Evolutionary conservation across 2,329 filamentous ascomycete species (phyloP).

Genomic region (Sclerotinia nivalis): DNA sequence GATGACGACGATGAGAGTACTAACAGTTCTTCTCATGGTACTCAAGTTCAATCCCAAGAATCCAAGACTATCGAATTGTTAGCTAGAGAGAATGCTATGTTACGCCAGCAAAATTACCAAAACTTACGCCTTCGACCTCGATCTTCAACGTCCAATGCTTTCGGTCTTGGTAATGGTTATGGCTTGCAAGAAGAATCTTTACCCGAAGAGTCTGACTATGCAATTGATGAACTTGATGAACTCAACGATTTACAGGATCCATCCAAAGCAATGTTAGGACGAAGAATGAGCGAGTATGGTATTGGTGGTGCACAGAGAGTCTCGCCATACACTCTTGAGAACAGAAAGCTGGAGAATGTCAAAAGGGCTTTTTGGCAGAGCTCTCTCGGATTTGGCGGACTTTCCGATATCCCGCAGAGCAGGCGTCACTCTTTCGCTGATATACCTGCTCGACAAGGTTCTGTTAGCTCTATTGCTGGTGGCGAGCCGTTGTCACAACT

Average conservation of each 20-base stretch:
- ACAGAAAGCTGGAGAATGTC: constrained; percentile 62
- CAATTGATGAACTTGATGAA: constrained; percentile 72
- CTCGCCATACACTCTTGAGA: constrained; percentile 51
- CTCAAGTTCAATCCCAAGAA: constrained; percentile 54
- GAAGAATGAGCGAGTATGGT: constrained; percentile 44
- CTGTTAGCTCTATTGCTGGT: constrained; percentile 57
- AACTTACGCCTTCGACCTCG: constrained; percentile 57
- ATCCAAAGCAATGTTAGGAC: constrained; percentile 36
- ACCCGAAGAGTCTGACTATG: constrained; percentile 67
- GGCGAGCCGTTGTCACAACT: constrained; percentile 51
- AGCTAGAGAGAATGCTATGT: constrained; percentile 61
- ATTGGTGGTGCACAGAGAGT: constrained; percentile 38
- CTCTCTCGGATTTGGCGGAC: constrained; percentile 63
- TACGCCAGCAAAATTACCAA: constrained; percentile 60
- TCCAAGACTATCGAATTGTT: constrained; percentile 65
- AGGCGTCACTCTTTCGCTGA: constrained; percentile 79
- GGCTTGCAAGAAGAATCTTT: constrained; percentile 60
- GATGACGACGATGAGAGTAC: constrained; percentile 62
- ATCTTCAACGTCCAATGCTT: constrained; percentile 56
- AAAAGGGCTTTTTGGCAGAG: constrained; percentile 73
- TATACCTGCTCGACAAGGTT: constrained; percentile 63
- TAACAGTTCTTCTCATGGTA: constrained; percentile 56
- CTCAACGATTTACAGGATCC: constrained; percentile 49
- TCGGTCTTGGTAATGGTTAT: constrained; percentile 57
- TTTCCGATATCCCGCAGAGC: constrained; percentile 67